phyloP scores from a whole-genome alignment of 1,284 basidiomycete genomes.

The Fistulina hepatica region DNA sequence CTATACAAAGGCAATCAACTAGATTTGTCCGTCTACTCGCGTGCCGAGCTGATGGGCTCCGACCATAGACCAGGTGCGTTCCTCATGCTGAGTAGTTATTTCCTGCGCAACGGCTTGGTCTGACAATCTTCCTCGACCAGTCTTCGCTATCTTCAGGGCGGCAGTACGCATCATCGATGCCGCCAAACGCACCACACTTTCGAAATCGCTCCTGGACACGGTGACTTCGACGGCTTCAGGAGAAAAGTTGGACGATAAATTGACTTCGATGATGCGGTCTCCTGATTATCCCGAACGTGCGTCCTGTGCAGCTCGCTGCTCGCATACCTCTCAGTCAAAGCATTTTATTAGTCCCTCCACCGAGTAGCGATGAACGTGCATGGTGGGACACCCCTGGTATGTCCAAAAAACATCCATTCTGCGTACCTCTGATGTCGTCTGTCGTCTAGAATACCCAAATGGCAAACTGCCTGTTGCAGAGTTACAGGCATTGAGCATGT shows the following conservation, averaged over 20 bases:
- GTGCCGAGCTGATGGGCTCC: slow-evolving; percentile 78
- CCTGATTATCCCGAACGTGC: slow-evolving; percentile 29
- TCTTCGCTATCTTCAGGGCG: slow-evolving; percentile 71
- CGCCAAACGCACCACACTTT: slow-evolving; percentile 59
- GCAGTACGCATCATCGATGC: slow-evolving; percentile 74
- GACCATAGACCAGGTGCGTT: slow-evolving; percentile 84
- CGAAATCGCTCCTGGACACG: slow-evolving; percentile 56
- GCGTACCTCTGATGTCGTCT: slow-evolving; percentile 1
- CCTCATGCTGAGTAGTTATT: slow-evolving; percentile 1
- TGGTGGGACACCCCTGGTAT: slow-evolving; percentile 72
- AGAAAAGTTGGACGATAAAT: slow-evolving; percentile 62
- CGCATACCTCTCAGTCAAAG: slow-evolving; percentile 2
- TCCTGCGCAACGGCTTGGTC: background rate
- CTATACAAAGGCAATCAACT: slow-evolving; percentile 69
- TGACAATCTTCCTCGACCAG: slow-evolving; percentile 3
- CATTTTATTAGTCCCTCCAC: slow-evolving; percentile 52
- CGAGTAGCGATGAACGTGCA: slow-evolving; percentile 58
- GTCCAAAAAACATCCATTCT: slow-evolving; percentile 13
- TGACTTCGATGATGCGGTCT: slow-evolving; percentile 38
- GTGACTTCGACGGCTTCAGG: slow-evolving; percentile 48
- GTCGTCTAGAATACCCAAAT: slow-evolving; percentile 42
- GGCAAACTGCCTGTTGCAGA: slow-evolving; percentile 49
- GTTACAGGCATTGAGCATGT: slow-evolving; percentile 21
- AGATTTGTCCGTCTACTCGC: slow-evolving; percentile 52
- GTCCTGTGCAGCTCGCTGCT: slow-evolving; percentile 13